Evolutionary conservation across 2,329 filamentous ascomycete genomes (phyloP), one percentile per base, ranked within the genome.

Genomic region (Colletotrichum sp.): DNA sequence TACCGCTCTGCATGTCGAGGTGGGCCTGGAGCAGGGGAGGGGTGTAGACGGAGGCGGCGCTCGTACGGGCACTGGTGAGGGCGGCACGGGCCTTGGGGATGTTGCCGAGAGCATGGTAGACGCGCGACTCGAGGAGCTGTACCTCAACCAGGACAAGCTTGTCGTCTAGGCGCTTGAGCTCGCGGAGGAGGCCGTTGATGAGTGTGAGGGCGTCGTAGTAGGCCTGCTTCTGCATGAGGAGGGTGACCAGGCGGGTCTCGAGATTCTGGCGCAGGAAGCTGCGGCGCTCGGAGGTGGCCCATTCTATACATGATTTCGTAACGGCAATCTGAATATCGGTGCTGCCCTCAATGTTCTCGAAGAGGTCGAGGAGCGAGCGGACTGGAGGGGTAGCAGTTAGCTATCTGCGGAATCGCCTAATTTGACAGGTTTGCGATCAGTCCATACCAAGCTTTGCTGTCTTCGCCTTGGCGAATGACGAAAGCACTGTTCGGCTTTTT

Each of bases 221-320:
- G 73, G 96, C 94, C 85, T 98, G 95, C 88, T 98, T 98, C 82
- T 95, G 93, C 94, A 99, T 98, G 89, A 98, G 95, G 76, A 99
- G 93, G 69, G 92, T 90, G 70, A 99, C 97, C 73, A 99, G 93
- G 78, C 97, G 94, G 73, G 96, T 98, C 89, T 99, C 74, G 83
- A 99, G 95, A 86, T 98, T 98, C 89, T 99, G 97, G 79, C 97
- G 96, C 80, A 99, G 92, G 90, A 99, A 99, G 76, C 95, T 95
- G 83, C 97, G 94, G 81, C 96, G 94, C 88, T 98, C 96, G 68
- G 95, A 94, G 70, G 96, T 95, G 64, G 97, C 97, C 97, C 97
- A 99, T 88, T 98, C 96, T 92, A 99, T 99, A 89, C 96, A 98
- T 87, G 97, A 98, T 87, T 98, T 98, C 82, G 97, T 99, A 81